A percentile compares a stretch with the other conserved stretches of the same genome.
Conservation (phyloP, 1,284 basidiomycete genomes). For the Heterobasidion parviporum region DNA sequence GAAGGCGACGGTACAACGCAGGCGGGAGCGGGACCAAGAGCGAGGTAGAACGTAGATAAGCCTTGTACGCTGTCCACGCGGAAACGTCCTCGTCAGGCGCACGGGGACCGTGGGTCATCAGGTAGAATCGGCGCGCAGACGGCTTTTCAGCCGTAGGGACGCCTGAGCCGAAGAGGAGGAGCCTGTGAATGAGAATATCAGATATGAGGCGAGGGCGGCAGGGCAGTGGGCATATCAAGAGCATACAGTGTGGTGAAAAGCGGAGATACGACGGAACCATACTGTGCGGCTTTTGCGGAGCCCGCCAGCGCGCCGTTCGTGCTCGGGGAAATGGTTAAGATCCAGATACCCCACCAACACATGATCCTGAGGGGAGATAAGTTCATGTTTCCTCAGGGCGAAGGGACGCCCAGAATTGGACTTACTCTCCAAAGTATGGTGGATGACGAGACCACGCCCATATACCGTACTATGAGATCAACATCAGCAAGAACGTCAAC, state of each 20-base stretch:
- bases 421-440: constrained; percentile 70
- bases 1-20: constrained; percentile 46
- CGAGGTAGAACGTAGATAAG: constrained; percentile 52
- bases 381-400: not conserved
- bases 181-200: constrained; percentile 22
- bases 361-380: constrained; percentile 36
- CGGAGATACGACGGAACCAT: constrained; percentile 53
- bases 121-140: constrained; percentile 55
- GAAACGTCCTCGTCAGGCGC: constrained; percentile 20
- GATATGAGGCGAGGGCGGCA: not conserved
- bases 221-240: constrained; percentile 35
- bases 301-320: constrained; percentile 34
- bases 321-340: constrained; percentile 51
- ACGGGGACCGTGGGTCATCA: constrained; percentile 41
- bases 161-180: constrained; percentile 64
- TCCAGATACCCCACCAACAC: constrained; percentile 72
- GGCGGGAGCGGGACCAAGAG: constrained; percentile 63
- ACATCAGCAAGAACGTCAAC: no score
- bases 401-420: not conserved
- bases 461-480: constrained; percentile 31
- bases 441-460: constrained; percentile 65
- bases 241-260: constrained; percentile 57
- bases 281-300: constrained; percentile 44
- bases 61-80: constrained; percentile 51
- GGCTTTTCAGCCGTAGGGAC: constrained; percentile 71